Evolutionary conservation across 2,329 filamentous ascomycete genomes (phyloP).

Genomic region (Neonectria punicea): DNA sequence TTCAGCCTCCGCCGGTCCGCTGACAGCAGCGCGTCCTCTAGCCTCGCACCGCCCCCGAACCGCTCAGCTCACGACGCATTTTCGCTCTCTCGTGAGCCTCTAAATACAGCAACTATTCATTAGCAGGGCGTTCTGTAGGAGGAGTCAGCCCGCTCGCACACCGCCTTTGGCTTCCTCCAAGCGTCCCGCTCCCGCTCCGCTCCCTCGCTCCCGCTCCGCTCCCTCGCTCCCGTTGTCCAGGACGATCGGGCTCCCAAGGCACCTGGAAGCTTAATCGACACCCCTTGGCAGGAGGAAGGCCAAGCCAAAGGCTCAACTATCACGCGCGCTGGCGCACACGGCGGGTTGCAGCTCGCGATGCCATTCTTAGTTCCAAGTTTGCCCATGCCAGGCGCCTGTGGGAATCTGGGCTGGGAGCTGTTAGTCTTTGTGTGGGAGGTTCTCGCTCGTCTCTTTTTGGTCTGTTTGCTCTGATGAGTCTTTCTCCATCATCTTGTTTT

Average conservation of each 20-base stretch:
- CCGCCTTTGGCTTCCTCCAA: constrained; percentile 37
- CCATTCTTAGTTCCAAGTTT: background rate
- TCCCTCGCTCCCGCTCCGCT: constrained; percentile 41
- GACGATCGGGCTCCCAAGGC: constrained; percentile 30
- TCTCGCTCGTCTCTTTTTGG: background rate
- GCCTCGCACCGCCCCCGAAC: constrained; percentile 14
- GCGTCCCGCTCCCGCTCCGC: constrained; percentile 43
- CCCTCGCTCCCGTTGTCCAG: constrained; percentile 41
- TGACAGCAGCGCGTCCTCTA: background rate
- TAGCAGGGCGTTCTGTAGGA: background rate
- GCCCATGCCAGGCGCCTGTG: background rate
- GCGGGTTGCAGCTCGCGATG: constrained; percentile 7
- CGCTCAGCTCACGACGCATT: constrained; percentile 1
- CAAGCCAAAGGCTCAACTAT: background rate
- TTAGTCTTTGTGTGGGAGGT: background rate
- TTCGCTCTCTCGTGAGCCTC: constrained; percentile 18
- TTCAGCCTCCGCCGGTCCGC: constrained; percentile 8
- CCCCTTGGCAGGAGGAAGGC: background rate
- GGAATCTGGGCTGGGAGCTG: background rate
- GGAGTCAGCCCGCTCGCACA: constrained; percentile 36
- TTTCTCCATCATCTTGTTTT: background rate
- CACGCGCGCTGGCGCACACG: constrained; percentile 24
- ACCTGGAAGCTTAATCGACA: constrained; percentile 7
- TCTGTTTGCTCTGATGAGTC: background rate
- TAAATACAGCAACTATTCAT: background rate